A percentile compares a stretch with the other conserved stretches of the same genome.
Evolutionary conservation across 495 filamentous ascomycete genomes (phyloP).

Genomic region (Glonium stellatum): DNA sequence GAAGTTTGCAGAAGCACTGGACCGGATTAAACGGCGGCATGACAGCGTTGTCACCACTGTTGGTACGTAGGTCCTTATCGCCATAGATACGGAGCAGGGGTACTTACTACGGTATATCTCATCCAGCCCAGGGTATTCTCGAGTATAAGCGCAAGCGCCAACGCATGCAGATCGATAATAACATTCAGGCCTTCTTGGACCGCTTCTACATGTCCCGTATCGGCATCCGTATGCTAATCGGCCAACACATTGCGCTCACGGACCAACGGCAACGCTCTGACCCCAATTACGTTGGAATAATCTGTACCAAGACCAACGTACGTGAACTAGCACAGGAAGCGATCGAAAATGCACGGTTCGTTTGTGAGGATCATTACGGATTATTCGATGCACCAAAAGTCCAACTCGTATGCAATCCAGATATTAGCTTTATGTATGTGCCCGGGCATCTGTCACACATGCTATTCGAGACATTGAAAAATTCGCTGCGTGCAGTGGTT

Average conservation of each 20-base stretch:
- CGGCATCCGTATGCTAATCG: slow-evolving; percentile 97
- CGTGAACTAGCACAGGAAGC: slow-evolving; percentile 93
- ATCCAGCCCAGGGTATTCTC: slow-evolving; percentile 82
- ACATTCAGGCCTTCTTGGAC: slow-evolving; percentile 93
- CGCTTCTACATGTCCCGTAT: slow-evolving; percentile 99
- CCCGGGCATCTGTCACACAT: slow-evolving; percentile 96
- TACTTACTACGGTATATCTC: not conserved
- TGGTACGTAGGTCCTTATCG: slow-evolving; percentile 28
- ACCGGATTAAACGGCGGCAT: slow-evolving; percentile 91
- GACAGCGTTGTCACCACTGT: slow-evolving; percentile 91
- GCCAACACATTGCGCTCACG: slow-evolving; percentile 93
- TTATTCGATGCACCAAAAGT: slow-evolving; percentile 96
- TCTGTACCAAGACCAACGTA: slow-evolving; percentile 97
- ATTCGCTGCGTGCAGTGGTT: slow-evolving; percentile 92
- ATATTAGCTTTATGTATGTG: slow-evolving; percentile 98
- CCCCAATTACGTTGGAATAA: slow-evolving; percentile 93
- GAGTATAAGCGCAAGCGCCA: slow-evolving; percentile 96
- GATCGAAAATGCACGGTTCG: slow-evolving; percentile 95
- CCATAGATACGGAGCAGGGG: not conserved
- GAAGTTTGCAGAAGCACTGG: slow-evolving; percentile 73
- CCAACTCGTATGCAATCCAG: slow-evolving; percentile 87
- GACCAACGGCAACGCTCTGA: slow-evolving; percentile 83
- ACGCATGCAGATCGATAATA: slow-evolving; percentile 95
- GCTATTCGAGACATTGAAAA: slow-evolving; percentile 98
- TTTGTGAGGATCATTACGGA: slow-evolving; percentile 98